Evolutionary conservation across 352 stramenopile genomes (phyloP).

Genomic region (Pythium grandisporangium): DNA sequence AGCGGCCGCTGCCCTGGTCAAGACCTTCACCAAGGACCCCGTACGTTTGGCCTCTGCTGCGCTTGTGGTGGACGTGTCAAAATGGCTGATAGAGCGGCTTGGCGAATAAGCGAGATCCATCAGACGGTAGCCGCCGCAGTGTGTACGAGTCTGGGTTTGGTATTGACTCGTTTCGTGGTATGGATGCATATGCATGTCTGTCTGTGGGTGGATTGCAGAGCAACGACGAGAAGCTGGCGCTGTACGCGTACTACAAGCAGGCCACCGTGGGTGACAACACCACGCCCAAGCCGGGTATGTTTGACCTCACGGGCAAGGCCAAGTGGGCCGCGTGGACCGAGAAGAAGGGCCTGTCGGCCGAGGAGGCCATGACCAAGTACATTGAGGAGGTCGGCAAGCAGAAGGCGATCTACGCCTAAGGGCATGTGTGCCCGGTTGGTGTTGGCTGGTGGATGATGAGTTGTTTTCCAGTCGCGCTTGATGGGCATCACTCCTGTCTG

Average conservation of each 20-base stretch:
- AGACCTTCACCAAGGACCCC: constrained; percentile 74
- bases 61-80: not conserved
- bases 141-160: too few species aligned
- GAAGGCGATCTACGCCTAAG: constrained; percentile 78
- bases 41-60: too few species aligned
- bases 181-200: not conserved
- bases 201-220: constrained; percentile 10
- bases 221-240: constrained; percentile 87
- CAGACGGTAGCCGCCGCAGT: too few species aligned
- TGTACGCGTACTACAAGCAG: constrained; percentile 90
- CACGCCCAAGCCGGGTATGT: constrained; percentile 75
- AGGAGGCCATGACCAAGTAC: constrained; percentile 86
- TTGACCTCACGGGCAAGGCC: constrained; percentile 79
- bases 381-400: constrained; percentile 79
- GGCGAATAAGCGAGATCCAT: not conserved
- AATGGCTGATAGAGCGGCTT: too few species aligned
- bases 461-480: not conserved
- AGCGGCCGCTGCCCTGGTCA: constrained; percentile 62
- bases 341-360: constrained; percentile 77
- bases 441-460: too few species aligned
- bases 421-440: too few species aligned
- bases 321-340: constrained; percentile 86
- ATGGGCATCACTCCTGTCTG: too few species aligned
- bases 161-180: too few species aligned
- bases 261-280: constrained; percentile 83